Percentiles rank a stretch among this genome's conserved stretches.
Evolutionary conservation across 306 rosid species (phyloP).

Genomic region (Prunus padus): DNA sequence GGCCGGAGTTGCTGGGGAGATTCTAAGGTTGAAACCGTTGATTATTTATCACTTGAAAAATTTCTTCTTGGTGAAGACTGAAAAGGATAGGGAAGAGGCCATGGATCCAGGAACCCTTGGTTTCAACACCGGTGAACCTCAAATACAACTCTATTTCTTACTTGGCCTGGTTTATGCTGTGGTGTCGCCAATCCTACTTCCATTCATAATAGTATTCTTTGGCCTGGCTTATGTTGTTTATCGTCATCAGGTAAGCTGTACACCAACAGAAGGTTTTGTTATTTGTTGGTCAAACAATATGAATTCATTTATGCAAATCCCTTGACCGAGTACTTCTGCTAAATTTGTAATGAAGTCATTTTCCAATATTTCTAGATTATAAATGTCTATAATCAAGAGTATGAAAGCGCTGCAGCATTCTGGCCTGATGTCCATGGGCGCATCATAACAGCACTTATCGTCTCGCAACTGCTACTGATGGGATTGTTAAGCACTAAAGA

Average conservation of each 20-base stretch:
- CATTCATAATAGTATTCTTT: slow-evolving; percentile 85
- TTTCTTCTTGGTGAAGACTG: slow-evolving; percentile 82
- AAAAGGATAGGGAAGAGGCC: slow-evolving; percentile 94
- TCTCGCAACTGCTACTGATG: slow-evolving; percentile 84
- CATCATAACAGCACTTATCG: slow-evolving; percentile 69
- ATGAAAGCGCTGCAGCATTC: slow-evolving; percentile 91
- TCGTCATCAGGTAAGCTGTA: slow-evolving; percentile 82
- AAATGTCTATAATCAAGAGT: slow-evolving; percentile 95
- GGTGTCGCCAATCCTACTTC: slow-evolving; percentile 83
- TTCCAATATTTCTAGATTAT: slow-evolving; percentile 58
- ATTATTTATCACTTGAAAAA: slow-evolving; percentile 75
- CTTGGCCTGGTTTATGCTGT: slow-evolving; percentile 96
- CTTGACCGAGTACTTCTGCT: not conserved
- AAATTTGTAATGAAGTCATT: not conserved
- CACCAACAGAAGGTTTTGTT: not conserved
- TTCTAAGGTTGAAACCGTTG: slow-evolving; percentile 86
- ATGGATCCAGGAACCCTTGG: slow-evolving; percentile 98
- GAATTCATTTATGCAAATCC: not conserved
- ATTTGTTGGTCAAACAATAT: not conserved
- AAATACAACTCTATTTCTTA: slow-evolving; percentile 87
- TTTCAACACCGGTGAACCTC: slow-evolving; percentile 94
- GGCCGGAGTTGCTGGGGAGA: slow-evolving; percentile 99
- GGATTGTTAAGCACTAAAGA: slow-evolving; percentile 79
- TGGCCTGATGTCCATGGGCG: slow-evolving; percentile 97
- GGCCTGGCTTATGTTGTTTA: slow-evolving; percentile 80